Conservation (phyloP, 306 rosid genomes). For the Fagus crenata region DNA sequence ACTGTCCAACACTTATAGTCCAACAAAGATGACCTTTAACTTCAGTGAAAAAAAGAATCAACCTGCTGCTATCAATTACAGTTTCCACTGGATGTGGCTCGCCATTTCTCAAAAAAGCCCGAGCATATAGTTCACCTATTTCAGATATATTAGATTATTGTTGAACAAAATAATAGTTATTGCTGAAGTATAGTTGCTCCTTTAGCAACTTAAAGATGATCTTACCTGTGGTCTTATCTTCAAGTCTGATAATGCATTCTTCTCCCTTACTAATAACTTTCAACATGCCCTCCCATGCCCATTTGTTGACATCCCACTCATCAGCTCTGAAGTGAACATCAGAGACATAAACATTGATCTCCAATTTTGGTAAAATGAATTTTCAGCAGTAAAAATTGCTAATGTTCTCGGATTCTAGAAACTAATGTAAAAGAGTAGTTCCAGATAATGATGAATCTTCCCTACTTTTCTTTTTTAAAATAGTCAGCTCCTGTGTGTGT, state of each 20-base stretch:
- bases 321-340: constrained; percentile 81
- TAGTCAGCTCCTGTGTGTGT: no score
- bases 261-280: constrained; percentile 91
- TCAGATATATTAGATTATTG: constrained; percentile 23
- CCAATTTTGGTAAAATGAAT: constrained; percentile 22
- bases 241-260: constrained; percentile 87
- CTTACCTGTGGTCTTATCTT: constrained; percentile 85
- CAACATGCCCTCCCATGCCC: constrained; percentile 92
- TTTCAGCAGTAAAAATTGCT: background rate
- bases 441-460: background rate
- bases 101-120: constrained; percentile 89
- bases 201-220: constrained; percentile 28
- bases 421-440: background rate
- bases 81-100: constrained; percentile 96
- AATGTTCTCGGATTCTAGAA: background rate
- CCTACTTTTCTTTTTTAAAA: no score
- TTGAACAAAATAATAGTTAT: constrained; percentile 12
- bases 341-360: constrained; percentile 27
- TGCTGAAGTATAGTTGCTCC: constrained; percentile 2
- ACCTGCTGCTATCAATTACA: constrained; percentile 99
- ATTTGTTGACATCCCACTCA: constrained; percentile 99
- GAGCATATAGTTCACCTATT: constrained; percentile 95
- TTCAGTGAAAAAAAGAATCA: constrained; percentile 26
- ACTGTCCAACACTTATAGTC: background rate
- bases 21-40: background rate